Percentiles rank a stretch among this genome's conserved stretches.
Conservation (phyloP, 2,329 filamentous ascomycete species). For the Leptographium procerum region DNA sequence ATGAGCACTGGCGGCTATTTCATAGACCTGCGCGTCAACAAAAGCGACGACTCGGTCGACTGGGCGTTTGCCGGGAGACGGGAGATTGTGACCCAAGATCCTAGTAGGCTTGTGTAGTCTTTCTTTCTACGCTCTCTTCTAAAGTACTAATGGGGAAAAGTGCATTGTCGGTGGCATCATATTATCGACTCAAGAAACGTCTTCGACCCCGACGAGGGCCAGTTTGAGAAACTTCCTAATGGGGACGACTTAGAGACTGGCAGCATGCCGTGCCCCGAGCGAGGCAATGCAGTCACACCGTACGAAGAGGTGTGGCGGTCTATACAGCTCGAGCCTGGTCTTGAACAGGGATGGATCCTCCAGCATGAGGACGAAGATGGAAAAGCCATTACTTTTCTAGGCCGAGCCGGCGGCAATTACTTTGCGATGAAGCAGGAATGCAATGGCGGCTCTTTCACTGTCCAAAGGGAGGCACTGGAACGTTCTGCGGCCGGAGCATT, state of each 20-base stretch:
- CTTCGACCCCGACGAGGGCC: constrained; percentile 4
- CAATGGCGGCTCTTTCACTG: neutral
- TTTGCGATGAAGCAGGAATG: neutral
- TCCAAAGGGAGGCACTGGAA: neutral
- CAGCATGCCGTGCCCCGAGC: constrained; percentile 5
- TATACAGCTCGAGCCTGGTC: neutral
- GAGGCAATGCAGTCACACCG: neutral
- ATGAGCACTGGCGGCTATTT: constrained; percentile 4
- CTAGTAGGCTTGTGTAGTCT: neutral
- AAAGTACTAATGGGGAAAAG: neutral
- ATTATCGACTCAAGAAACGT: constrained; percentile 3
- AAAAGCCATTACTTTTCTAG: neutral
- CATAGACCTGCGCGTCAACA: constrained; percentile 7
- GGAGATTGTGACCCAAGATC: neutral
- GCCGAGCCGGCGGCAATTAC: neutral
- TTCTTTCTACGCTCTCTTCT: neutral
- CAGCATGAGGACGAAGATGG: neutral
- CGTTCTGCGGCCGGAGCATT: neutral
- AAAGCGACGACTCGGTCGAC: constrained; percentile 1
- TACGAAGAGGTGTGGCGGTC: constrained; percentile 9
- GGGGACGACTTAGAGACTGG: constrained; percentile 8
- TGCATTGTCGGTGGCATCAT: constrained; percentile 7
- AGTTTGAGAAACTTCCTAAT: constrained; percentile 2
- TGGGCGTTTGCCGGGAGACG: constrained; percentile 7
- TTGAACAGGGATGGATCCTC: neutral